Evolutionary conservation across 2,329 filamentous ascomycete species (phyloP), one percentile per base, ranked within the genome.

Genomic region (Colletotrichum sp.): DNA sequence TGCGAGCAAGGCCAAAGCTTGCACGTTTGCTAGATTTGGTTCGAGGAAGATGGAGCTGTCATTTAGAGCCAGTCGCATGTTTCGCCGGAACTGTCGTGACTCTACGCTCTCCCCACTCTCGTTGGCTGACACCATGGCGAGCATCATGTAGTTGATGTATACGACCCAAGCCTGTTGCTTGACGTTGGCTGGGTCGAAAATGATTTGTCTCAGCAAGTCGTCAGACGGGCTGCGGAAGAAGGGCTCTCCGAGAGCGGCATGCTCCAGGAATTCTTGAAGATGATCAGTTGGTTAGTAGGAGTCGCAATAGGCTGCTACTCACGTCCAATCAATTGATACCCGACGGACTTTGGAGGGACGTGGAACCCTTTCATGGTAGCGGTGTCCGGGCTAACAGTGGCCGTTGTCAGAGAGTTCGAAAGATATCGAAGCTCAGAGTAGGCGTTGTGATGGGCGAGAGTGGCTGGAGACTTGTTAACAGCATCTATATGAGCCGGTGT

Each of bases 101-200:
- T 59, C 21, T 5, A 27, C 7, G 8, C 6, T 55, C 12, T 66
- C 27, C 12, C 15, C n/a, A 4, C 15, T 24, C 27, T 59, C 21
- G 12, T 36, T 54, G 3, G 68, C 36, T 1, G 62, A 70, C 1
- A 66, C 51, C 11, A 66, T 34, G 18, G 62, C 62, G 4, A 70
- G 63, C 62, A 70, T 66, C 8, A 66, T 66, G 62, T 70, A 70
- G 51, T 70, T 70, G 15, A 66, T 31, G 36, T 31, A 70, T 3
- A 66, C 51, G 9, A 66, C 15, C 68, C 62, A 70, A 5, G 68
- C 68, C 11, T 66, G 51, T 6, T 70, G 51, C 3, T 38, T 31
- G 2, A 70, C 51, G 24, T 47, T 38, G 5, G 27, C 51, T 8
- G 68, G 68, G 12, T 66, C 29, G n/a, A 70, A 70, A 8, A 70